These are phyloP conservation scores for Venturiaceae sp. DNA, from an alignment of 2,329 filamentous ascomycete genomes.

Conservation along the genomic window DNA sequence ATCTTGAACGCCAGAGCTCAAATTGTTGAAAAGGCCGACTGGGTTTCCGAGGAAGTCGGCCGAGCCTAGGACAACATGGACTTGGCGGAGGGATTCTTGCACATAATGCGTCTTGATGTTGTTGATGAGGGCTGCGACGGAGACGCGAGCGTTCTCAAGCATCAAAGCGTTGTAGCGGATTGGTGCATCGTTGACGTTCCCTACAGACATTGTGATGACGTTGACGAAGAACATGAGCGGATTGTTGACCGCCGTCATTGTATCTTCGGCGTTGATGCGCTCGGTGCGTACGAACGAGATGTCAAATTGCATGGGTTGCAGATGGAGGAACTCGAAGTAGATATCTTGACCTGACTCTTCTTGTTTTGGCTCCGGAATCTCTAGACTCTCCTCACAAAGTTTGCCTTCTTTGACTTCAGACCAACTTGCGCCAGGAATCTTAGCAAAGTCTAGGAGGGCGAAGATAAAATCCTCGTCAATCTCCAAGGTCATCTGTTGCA, in stretches of 20 bases:
- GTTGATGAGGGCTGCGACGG: conserved; percentile 69
- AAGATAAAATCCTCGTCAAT: conserved; percentile 98
- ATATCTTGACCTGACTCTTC: conserved; percentile 84
- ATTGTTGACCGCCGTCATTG: conserved; percentile 71
- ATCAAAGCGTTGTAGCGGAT: conserved; percentile 88
- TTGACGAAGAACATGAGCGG: conserved; percentile 99
- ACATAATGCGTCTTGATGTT: conserved; percentile 93
- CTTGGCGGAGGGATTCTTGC: conserved; percentile 88
- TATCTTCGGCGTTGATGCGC: conserved; percentile 91
- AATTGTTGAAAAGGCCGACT: conserved; percentile 94
- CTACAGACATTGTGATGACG: conserved; percentile 97
- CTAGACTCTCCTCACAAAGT: conserved; percentile 80
- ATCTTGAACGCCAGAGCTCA: conserved; percentile 92
- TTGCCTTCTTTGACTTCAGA: conserved; percentile 71
- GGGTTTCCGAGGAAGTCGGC: conserved; percentile 97
- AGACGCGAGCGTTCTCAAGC: conserved; percentile 89
- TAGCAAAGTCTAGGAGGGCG: conserved; percentile 87
- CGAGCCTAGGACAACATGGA: conserved; percentile 94
- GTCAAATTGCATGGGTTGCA: conserved; percentile 97
- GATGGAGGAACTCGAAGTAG: conserved; percentile 93
- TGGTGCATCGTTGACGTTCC: conserved; percentile 96
- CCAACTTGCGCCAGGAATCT: conserved; percentile 85
- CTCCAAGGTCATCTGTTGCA: conserved; percentile 97
- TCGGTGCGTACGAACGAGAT: conserved; percentile 96
- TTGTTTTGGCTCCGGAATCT: conserved; percentile 84